Percentiles rank a stretch among this genome's conserved stretches.
Evolutionary conservation across 2,329 filamentous ascomycete genomes (phyloP).

Genomic region (Sporothrix pseudoabietina): DNA sequence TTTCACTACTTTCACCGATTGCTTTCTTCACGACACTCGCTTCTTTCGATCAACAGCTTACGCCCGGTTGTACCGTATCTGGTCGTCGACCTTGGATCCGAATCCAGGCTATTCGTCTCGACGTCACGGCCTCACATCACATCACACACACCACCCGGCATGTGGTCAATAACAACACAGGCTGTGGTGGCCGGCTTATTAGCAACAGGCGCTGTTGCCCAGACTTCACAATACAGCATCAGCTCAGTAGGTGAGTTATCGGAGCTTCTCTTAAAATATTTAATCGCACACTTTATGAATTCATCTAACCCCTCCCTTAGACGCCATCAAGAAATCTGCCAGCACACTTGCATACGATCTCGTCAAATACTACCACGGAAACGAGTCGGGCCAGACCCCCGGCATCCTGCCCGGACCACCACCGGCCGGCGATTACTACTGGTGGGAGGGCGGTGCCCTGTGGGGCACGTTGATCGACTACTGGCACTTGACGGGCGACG

Average conservation of each 20-base stretch:
- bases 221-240: constrained; percentile 10
- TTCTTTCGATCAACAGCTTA: neutral
- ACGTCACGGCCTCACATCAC: neutral
- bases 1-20: neutral
- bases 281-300: neutral
- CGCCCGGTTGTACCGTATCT: neutral
- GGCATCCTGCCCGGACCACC: constrained; percentile 41
- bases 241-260: neutral
- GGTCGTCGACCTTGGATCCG: neutral
- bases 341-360: constrained; percentile 39
- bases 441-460: constrained; percentile 40
- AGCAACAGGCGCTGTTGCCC: neutral
- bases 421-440: constrained; percentile 41
- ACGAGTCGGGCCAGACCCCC: constrained; percentile 38
- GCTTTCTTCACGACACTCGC: neutral
- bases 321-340: constrained; percentile 35
- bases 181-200: constrained; percentile 1
- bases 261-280: neutral
- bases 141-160: neutral
- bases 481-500: constrained; percentile 48
- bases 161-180: neutral
- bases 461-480: constrained; percentile 46
- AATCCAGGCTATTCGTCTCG: neutral
- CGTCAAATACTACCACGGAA: constrained; percentile 41
- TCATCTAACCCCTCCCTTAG: constrained; percentile 16